phyloP scores from a whole-genome alignment of 2,329 filamentous ascomycete species.

The Penicillium polonicum region DNA sequence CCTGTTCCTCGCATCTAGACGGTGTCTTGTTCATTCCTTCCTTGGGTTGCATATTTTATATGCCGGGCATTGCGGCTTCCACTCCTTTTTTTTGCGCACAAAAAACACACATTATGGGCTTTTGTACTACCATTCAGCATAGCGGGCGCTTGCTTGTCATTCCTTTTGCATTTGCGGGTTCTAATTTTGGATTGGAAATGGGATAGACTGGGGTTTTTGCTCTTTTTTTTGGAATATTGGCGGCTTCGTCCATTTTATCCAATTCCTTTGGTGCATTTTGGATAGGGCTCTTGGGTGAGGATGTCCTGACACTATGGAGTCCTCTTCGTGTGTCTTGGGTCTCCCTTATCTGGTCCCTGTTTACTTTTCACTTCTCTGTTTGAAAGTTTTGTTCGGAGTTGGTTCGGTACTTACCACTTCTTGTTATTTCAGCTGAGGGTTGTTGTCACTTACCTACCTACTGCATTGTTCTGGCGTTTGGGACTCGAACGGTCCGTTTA shows the following conservation, averaged over 20 bases:
- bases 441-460: slow-evolving; percentile 13
- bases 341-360: neutral
- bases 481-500: slow-evolving; percentile 12
- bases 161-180: slow-evolving; percentile 39
- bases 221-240: slow-evolving; percentile 15
- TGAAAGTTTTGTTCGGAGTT: slow-evolving; percentile 7
- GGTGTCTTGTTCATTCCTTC: slow-evolving; percentile 37
- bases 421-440: slow-evolving; percentile 22
- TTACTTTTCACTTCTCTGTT: slow-evolving; percentile 6
- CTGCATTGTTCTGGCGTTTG: slow-evolving; percentile 34
- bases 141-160: slow-evolving; percentile 38
- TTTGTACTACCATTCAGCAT: slow-evolving; percentile 39
- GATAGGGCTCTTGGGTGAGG: neutral
- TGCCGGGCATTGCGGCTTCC: slow-evolving; percentile 33
- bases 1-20: slow-evolving; percentile 33
- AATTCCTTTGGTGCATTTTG: slow-evolving; percentile 6
- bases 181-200: slow-evolving; percentile 17
- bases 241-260: slow-evolving; percentile 4
- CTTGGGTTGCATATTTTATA: slow-evolving; percentile 28
- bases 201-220: slow-evolving; percentile 24
- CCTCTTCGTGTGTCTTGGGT: neutral
- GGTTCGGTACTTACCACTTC: slow-evolving; percentile 10
- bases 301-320: neutral
- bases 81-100: slow-evolving; percentile 27
- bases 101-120: slow-evolving; percentile 24